phyloP scores from a whole-genome alignment of 129 eudicot genomes.

The Saussurea involucrata region DNA sequence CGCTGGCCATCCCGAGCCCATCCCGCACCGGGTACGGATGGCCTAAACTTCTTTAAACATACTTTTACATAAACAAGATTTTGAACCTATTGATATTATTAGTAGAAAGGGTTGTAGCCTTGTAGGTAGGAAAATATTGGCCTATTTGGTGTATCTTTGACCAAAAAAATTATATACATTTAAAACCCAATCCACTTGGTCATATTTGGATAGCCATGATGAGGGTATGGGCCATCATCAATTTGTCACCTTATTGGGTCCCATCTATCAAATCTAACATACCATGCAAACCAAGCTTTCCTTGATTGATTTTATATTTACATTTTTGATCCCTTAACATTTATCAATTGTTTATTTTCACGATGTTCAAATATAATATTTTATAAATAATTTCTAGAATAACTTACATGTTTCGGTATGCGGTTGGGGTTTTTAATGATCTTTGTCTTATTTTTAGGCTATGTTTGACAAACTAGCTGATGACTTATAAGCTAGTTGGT shows the following conservation, averaged over 20 bases:
- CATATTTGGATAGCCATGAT: background rate
- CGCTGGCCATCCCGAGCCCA: too few relatives aligned
- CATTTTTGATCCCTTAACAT: background rate
- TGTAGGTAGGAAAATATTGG: background rate
- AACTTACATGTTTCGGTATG: too few relatives aligned
- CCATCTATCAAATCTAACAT: slow-evolving; percentile 14
- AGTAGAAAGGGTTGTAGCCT: background rate
- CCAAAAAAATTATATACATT: background rate
- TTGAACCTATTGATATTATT: background rate
- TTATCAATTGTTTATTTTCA: background rate
- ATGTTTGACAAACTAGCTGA: too few relatives aligned
- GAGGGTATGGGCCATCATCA: background rate
- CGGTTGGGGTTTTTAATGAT: too few relatives aligned
- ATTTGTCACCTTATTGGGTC: background rate
- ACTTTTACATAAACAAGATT: background rate
- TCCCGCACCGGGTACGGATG: too few relatives aligned
- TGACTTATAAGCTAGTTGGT: too few relatives aligned
- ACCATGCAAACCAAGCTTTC: slow-evolving; percentile 3
- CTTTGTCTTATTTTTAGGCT: too few relatives aligned
- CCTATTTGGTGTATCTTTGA: background rate
- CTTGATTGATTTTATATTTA: slow-evolving; percentile 4
- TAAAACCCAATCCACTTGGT: slow-evolving; percentile 9
- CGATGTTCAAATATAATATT: too few relatives aligned
- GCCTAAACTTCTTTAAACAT: too few relatives aligned
- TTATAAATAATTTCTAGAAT: too few relatives aligned